Evolutionary conservation across 495 filamentous ascomycete species (phyloP), one percentile per base, ranked within the genome.

Genomic region (Bryoglossum gracile): DNA sequence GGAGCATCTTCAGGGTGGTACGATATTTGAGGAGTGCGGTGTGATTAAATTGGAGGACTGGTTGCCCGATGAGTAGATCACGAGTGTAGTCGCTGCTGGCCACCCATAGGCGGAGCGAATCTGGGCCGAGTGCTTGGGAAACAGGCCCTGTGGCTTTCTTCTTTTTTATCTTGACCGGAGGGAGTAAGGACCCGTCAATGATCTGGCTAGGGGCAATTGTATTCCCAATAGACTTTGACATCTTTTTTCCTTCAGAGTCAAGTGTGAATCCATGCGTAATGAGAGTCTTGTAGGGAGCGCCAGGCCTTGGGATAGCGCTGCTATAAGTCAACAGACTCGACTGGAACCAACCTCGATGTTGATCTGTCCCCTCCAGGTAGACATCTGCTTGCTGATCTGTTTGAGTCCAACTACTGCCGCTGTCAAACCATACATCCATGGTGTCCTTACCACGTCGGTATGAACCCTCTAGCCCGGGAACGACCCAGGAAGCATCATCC

Each of bases 361-460:
- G 92, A 63, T 99, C 92, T 2, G 80, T 83, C 21, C 92, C 92
- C 69, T 99, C 92, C 4, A 97, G 73, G 59, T 95, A 97, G 24
- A 96, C 74, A 62, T 97, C 90, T 1, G 88, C 87, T 18, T 80
- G 75, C 17, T 73, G 69, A 23, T 67, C 65, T 50, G 60, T 65
- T 44, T 80, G 73, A 0, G 88, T 82, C 92, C 92, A 99, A 61
- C 86, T 95, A 42, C 87, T 95, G 4, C 92, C 92, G 55, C 91
- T 96, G 64, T 99, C 92, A 58, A 97, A 97, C 92, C 92, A 99
- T 18, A 99, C 92, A 66, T 99, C 92, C 92, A 99, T 97, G 0
- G 92, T 99, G 55, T 99, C 94, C n/a, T 69, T 83, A 16, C 92
- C 91, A 46, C 92, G 82, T 51, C 74, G 67, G 54, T 81, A 92